These are phyloP conservation scores for Wallacemonas sp. DNA, from an alignment of 208 protist genomes.

Conservation along the genomic window DNA sequence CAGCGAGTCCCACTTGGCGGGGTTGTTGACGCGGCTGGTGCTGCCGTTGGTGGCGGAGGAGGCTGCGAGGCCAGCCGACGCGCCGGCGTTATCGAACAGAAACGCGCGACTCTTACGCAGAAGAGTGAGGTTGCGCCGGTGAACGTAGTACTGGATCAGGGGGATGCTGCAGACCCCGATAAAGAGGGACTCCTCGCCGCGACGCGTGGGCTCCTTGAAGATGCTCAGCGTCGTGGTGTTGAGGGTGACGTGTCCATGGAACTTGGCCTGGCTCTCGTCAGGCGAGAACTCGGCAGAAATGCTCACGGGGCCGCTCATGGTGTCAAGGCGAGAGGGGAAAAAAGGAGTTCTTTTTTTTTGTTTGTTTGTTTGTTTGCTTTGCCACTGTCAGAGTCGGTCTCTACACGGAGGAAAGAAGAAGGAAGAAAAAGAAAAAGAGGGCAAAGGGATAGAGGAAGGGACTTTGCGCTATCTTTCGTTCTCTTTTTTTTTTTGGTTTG, in stretches of 20 bases:
- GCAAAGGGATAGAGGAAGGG: background rate
- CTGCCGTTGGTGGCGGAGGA: constrained; percentile 21
- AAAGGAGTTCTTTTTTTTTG: background rate
- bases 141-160: constrained; percentile 64
- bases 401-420: constrained; percentile 16
- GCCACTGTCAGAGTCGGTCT: too few relatives aligned
- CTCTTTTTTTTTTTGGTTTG: constrained; percentile 18
- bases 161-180: constrained; percentile 73
- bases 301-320: constrained; percentile 37
- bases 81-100: constrained; percentile 75
- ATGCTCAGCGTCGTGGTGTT: constrained; percentile 64
- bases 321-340: constrained; percentile 8
- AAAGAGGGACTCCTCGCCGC: constrained; percentile 51
- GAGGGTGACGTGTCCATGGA: constrained; percentile 54
- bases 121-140: constrained; percentile 42
- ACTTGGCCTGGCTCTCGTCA: constrained; percentile 38
- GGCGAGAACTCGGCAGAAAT: constrained; percentile 50
- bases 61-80: constrained; percentile 16
- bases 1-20: constrained; percentile 51
- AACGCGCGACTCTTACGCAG: constrained; percentile 41
- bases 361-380: constrained; percentile 12
- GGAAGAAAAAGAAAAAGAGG: constrained; percentile 15
- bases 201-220: constrained; percentile 34
- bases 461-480: constrained; percentile 1
- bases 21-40: constrained; percentile 32